A percentile compares a stretch with the other conserved stretches of the same genome.
These are phyloP conservation scores for Aspergillus fijiensis DNA, from an alignment of 2,329 filamentous ascomycete genomes.

Conservation along the genomic window DNA sequence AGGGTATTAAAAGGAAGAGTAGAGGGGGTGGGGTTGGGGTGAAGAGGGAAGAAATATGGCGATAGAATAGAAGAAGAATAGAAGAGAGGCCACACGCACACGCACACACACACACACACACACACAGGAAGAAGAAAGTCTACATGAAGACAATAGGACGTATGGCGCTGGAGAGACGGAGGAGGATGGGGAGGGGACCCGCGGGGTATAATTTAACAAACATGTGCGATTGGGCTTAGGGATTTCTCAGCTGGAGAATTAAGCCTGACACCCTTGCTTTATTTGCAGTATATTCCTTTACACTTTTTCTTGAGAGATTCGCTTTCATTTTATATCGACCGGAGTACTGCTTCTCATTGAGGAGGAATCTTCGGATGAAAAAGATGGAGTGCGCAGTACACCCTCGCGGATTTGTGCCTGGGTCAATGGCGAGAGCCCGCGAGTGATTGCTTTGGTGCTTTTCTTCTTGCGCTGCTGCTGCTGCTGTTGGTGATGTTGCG, in stretches of 20 bases:
- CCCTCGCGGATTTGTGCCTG: slow-evolving; percentile 40
- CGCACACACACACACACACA: too few species aligned
- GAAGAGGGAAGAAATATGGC: neutral
- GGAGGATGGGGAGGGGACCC: neutral
- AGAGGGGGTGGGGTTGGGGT: neutral
- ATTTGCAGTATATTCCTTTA: too few species aligned
- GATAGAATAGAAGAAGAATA: neutral
- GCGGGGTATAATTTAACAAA: neutral
- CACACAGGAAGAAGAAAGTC: neutral
- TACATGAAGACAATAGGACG: neutral
- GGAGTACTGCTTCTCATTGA: slow-evolving; percentile 16
- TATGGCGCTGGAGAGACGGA: neutral
- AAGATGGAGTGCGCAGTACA: slow-evolving; percentile 28
- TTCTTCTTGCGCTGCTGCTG: slow-evolving; percentile 34
- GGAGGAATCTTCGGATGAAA: slow-evolving; percentile 39
- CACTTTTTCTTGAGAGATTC: slow-evolving; percentile 17
- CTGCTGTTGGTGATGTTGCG: slow-evolving; percentile 20
- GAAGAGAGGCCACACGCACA: neutral
- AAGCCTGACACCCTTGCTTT: slow-evolving; percentile 7
- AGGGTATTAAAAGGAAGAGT: slow-evolving; percentile 1
- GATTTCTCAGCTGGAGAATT: neutral
- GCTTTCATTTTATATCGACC: slow-evolving; percentile 13
- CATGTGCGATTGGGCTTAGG: neutral
- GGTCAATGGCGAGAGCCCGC: slow-evolving; percentile 38
- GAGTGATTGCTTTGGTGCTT: slow-evolving; percentile 29